Evolutionary conservation across 2,329 filamentous ascomycete species (phyloP).

Genomic region (Coleophoma cylindrospora): DNA sequence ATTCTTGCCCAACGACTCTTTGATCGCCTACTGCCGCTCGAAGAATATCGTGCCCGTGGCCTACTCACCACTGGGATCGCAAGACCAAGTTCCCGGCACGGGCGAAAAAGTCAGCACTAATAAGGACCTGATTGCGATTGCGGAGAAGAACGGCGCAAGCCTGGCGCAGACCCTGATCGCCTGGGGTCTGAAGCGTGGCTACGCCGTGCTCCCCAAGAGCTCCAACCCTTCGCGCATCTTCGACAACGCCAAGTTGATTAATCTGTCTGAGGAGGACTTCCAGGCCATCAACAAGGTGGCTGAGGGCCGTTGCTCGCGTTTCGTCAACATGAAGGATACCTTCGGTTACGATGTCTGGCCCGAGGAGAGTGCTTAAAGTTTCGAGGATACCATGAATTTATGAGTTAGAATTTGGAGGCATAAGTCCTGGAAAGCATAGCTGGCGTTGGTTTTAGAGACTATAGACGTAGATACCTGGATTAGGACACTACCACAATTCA

Average conservation of each 20-base stretch:
- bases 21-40: conserved; percentile 62
- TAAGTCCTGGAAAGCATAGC: no score
- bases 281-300: conserved; percentile 54
- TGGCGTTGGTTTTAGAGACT: no score
- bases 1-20: conserved; percentile 65
- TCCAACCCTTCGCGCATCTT: conserved; percentile 64
- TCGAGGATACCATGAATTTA: neutral
- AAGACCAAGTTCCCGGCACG: conserved; percentile 58
- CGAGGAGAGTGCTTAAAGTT: conserved; percentile 36
- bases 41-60: conserved; percentile 70
- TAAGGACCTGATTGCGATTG: conserved; percentile 52
- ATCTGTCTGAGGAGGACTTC: conserved; percentile 58
- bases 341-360: conserved; percentile 71
- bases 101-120: conserved; percentile 64
- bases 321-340: conserved; percentile 79
- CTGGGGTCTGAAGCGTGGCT: conserved; percentile 66
- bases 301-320: conserved; percentile 60
- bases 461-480: no score
- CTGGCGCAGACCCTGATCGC: conserved; percentile 63
- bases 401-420: no score
- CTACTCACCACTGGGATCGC: conserved; percentile 63
- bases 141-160: conserved; percentile 58
- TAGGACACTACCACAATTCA: no score
- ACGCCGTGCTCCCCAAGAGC: conserved; percentile 69
- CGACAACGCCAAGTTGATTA: conserved; percentile 62